These are phyloP conservation scores for Cytospora piceae DNA, from an alignment of 2,329 filamentous ascomycete genomes.

Conservation along the genomic window DNA sequence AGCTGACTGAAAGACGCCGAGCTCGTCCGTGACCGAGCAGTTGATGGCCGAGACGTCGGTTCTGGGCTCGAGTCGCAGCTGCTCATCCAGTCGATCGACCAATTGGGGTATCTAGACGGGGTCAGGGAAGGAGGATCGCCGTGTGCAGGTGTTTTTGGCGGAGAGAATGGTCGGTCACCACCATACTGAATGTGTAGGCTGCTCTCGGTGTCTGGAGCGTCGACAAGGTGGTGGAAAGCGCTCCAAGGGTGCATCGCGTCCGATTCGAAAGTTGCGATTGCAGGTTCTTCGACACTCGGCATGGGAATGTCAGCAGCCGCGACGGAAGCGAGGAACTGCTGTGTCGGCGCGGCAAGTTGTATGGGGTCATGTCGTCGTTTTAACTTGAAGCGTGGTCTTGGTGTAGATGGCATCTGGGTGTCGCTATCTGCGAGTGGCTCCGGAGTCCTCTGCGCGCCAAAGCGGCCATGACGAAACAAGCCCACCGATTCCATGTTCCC, in stretches of 20 bases:
- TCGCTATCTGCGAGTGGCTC: slow-evolving; percentile 50
- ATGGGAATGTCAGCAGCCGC: slow-evolving; percentile 67
- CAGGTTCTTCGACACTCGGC: slow-evolving; percentile 65
- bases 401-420: slow-evolving; percentile 51
- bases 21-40: slow-evolving; percentile 62
- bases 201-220: slow-evolving; percentile 31
- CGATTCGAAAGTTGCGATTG: slow-evolving; percentile 36
- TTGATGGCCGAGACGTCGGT: slow-evolving; percentile 62
- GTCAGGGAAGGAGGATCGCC: slow-evolving; percentile 49
- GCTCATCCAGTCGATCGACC: slow-evolving; percentile 62
- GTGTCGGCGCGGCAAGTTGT: slow-evolving; percentile 60
- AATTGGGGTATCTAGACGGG: slow-evolving; percentile 58
- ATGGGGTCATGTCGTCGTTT: slow-evolving; percentile 57
- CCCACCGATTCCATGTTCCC: slow-evolving; percentile 18
- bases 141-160: slow-evolving; percentile 63
- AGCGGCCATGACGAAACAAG: slow-evolving; percentile 45
- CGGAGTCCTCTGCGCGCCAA: slow-evolving; percentile 53
- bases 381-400: slow-evolving; percentile 57
- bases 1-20: slow-evolving; percentile 60
- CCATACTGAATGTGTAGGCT: slow-evolving; percentile 36
- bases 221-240: slow-evolving; percentile 43
- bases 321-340: slow-evolving; percentile 70
- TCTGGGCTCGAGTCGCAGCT: slow-evolving; percentile 63
- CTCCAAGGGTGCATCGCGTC: slow-evolving; percentile 41
- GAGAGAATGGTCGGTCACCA: slow-evolving; percentile 51